Conservation (phyloP, 805 yeast genomes). For the Yarrowia osloensis region DNA sequence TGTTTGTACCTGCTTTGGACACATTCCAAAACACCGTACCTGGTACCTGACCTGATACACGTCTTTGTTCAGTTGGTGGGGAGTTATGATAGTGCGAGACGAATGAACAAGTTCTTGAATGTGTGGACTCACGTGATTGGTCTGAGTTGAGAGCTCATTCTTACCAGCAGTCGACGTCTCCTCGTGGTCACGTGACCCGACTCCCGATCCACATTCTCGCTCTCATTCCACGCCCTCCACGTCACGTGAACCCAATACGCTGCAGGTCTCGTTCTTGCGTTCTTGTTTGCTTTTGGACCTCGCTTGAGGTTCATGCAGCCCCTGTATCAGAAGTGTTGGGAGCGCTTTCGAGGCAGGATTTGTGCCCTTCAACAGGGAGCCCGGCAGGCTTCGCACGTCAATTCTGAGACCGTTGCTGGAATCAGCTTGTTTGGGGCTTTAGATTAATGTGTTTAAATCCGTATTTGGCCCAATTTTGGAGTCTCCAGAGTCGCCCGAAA, state of each 20-base stretch:
- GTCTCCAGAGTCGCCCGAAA: too few relatives aligned
- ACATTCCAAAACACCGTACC: neutral
- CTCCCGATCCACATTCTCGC: too few relatives aligned
- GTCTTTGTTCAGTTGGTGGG: neutral
- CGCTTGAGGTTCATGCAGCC: conserved; percentile 2
- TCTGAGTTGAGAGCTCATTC: too few relatives aligned
- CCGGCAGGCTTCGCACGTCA: too few relatives aligned
- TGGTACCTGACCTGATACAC: too few relatives aligned
- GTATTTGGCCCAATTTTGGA: neutral
- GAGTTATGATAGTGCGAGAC: too few relatives aligned
- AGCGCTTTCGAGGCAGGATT: neutral
- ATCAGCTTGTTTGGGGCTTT: neutral
- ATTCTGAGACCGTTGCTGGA: neutral
- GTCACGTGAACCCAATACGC: neutral
- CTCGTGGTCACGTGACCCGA: too few relatives aligned
- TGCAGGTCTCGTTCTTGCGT: too few relatives aligned
- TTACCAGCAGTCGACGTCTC: too few relatives aligned
- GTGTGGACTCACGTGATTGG: too few relatives aligned
- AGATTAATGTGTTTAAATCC: neutral
- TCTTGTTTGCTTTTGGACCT: neutral
- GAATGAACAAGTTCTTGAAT: too few relatives aligned
- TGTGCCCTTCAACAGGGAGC: neutral
- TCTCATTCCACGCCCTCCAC: too few relatives aligned
- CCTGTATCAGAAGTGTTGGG: conserved; percentile 24
- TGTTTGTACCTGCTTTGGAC: neutral